Evolutionary conservation across 495 filamentous ascomycete genomes (phyloP).

Genomic region (Lasiosphaeria miniovina): DNA sequence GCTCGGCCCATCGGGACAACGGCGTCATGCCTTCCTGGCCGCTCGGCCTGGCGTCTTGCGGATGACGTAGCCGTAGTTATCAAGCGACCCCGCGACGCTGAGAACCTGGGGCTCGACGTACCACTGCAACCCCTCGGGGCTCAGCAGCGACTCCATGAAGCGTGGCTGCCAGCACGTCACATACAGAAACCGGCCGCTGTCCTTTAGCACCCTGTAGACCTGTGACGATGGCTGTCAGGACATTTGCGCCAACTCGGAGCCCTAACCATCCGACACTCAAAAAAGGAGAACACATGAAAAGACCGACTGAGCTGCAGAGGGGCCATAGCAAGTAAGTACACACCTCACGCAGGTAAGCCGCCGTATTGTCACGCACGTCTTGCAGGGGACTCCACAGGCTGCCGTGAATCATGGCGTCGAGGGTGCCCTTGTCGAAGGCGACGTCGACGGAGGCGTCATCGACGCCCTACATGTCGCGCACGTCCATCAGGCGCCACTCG

Average conservation of each 20-base stretch:
- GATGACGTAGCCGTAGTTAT: slow-evolving; percentile 52
- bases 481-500: slow-evolving; percentile 51
- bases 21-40: too few relatives aligned
- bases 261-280: too few relatives aligned
- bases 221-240: background rate
- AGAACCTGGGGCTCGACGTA: slow-evolving; percentile 40
- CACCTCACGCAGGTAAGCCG: slow-evolving; percentile 48
- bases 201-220: slow-evolving; percentile 52
- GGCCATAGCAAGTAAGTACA: slow-evolving; percentile 25
- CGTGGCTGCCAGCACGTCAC: slow-evolving; percentile 61
- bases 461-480: slow-evolving; percentile 46
- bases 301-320: background rate
- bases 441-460: slow-evolving; percentile 46
- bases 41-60: slow-evolving; percentile 8
- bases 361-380: slow-evolving; percentile 49
- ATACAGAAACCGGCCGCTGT: slow-evolving; percentile 52
- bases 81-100: slow-evolving; percentile 39
- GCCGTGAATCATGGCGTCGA: slow-evolving; percentile 61
- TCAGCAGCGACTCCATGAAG: slow-evolving; percentile 53
- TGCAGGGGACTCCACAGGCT: slow-evolving; percentile 55
- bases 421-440: slow-evolving; percentile 60
- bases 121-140: slow-evolving; percentile 41
- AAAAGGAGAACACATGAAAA: background rate
- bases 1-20: too few relatives aligned
- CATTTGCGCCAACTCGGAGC: slow-evolving; percentile 20